Evolutionary conservation across 2,329 filamentous ascomycete genomes (phyloP).

Genomic region (Chrysoporthe cubensis): DNA sequence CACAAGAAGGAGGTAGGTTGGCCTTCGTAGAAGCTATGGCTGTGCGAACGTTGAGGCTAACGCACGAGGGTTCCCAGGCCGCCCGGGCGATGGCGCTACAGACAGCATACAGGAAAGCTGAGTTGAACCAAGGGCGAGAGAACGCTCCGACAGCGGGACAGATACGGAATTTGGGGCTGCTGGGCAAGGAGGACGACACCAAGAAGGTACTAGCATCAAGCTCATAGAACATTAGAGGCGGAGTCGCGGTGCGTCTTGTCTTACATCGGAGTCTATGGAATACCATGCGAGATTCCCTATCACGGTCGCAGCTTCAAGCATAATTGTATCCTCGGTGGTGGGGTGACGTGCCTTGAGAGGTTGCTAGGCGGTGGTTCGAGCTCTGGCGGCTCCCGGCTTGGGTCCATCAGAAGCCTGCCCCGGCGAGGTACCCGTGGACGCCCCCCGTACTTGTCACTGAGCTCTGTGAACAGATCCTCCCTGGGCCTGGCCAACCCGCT

Average conservation of each 20-base stretch:
- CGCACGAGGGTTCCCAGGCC: slow-evolving; percentile 55
- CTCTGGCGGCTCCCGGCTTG: not conserved
- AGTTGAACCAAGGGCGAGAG: slow-evolving; percentile 75
- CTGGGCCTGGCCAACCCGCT: not conserved
- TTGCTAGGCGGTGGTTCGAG: not conserved
- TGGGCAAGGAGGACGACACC: slow-evolving; percentile 83
- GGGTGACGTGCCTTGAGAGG: not conserved
- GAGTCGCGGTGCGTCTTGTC: slow-evolving; percentile 4
- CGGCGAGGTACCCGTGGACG: not conserved
- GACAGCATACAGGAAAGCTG: slow-evolving; percentile 80
- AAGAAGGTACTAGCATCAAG: slow-evolving; percentile 57
- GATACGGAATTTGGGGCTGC: slow-evolving; percentile 83
- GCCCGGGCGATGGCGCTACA: slow-evolving; percentile 80
- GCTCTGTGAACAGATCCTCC: not conserved
- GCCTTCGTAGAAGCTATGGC: not conserved
- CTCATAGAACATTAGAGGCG: slow-evolving; percentile 28
- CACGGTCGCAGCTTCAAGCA: not conserved
- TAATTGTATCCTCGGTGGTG: not conserved
- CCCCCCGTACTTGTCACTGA: not conserved
- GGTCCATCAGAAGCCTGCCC: not conserved
- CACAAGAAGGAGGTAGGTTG: slow-evolving; percentile 93
- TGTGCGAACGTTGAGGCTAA: slow-evolving; percentile 13
- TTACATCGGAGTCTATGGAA: slow-evolving; percentile 12
- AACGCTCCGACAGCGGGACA: slow-evolving; percentile 81
- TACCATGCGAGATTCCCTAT: not conserved